Evolutionary conservation across 768 basidiomycete genomes (phyloP), one percentile per base, ranked within the genome.

Genomic region (Kwoniella dendrophila): DNA sequence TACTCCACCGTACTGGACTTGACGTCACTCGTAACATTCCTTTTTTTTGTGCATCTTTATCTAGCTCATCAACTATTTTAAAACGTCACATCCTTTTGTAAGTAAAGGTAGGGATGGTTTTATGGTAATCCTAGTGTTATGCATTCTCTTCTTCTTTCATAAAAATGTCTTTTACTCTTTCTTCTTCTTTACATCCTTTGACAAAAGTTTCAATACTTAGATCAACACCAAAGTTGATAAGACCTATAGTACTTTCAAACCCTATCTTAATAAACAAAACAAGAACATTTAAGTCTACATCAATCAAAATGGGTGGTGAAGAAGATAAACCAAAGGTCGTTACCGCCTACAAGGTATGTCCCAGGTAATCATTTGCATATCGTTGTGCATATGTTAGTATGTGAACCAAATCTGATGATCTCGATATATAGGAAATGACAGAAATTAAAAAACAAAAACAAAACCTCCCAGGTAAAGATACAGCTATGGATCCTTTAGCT

Each of bases 381-480:
- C n/a, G n/a, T n/a, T n/a, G n/a, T n/a, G n/a, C n/a, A n/a, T n/a
- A n/a, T n/a, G n/a, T n/a, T n/a, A n/a, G 5, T 2, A 3, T 24
- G 32, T 38, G 16, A 26, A 38, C 32, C 12, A 14, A 53, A 34
- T 34, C 18, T 4, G 10, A n/a, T 48, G 24, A 14, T 27, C 29
- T 4, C 4, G 20, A 12, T 12, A 29, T 18, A 11, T 29, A 77
- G 76, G 64, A 64, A 33, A 67, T 78, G 62, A 62, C 64, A 16
- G 62, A 71, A 51, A 73, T 76, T 47, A 55, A 59, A 14, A 45
- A 64, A 22, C 84, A 85, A 72, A 59, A 79, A 61, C 84, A 85
- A 74, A 73, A 79, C 12, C 77, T 85, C 16, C 84, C 84, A 14
- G 85, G 84, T 7, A 73, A 82, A 14, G 83, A 85, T 69, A 81